Evolutionary conservation across 352 stramenopile genomes (phyloP), one percentile per base, ranked within the genome.

Genomic region (Pythium phragmitis): DNA sequence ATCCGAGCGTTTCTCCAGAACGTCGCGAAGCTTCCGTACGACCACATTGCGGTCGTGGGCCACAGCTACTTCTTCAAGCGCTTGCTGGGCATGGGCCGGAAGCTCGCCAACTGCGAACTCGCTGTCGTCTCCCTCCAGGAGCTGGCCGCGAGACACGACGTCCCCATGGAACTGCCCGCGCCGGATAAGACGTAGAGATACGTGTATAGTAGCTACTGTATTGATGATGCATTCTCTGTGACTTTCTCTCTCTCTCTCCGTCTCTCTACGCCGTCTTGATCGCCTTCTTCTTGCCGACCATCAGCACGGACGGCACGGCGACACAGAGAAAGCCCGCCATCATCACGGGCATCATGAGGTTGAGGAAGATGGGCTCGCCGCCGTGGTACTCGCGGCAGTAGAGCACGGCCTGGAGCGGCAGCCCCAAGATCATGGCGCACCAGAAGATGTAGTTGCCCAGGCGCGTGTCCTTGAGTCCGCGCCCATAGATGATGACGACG

Each of bases 1-100:
- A 94, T 96, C 61, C 63, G 71, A 17, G 72, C 73, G 26, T 91
- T 96, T 51, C 56, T 93, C 14, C 6, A 21, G 9, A 80, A 76
- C 36, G 48, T 96, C 6, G 55, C 57, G n/a, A 77, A 75, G 23
- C 65, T 89, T 28, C 83, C 83, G 13, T 73, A 93, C 57, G 54
- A 74, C 34, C 79, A 92, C 63, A 93, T 96, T 55, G 83, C 79
- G 21, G 67, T 96, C 48, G 82, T 96, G 28, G 83, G 87, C 19
- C 87, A 96, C 68, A 94, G 85, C 42, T 78, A 79, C 33, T 96
- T 83, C 67, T 94, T 96, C 71, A 96, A 93, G 61, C 79, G 82
- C 16, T 88, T 92, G 85, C 74, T 93, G 26, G 72, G 74, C 19
- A 92, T 92, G 80, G 80, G 63, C 47, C 77, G 82, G 7, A 94